phyloP scores from a whole-genome alignment of 2,329 filamentous ascomycete species.

The Pseudogymnoascus pannorum region DNA sequence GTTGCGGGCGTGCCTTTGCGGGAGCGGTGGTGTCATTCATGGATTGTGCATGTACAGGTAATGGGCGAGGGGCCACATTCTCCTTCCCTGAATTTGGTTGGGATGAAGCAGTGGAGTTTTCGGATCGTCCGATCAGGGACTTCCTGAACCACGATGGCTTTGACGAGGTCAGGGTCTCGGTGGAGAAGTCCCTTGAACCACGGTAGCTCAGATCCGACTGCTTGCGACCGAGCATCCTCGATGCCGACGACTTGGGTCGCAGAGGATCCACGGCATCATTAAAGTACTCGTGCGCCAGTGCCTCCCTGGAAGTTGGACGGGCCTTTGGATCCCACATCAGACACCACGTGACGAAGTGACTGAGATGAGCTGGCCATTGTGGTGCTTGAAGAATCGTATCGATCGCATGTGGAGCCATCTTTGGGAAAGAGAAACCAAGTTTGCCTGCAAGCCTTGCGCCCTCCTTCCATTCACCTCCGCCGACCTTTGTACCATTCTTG shows the following conservation, averaged over 20 bases:
- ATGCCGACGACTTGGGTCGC: conserved; percentile 82
- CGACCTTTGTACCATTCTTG: conserved; percentile 77
- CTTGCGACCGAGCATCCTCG: conserved; percentile 79
- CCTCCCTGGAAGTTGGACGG: conserved; percentile 85
- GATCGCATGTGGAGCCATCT: conserved; percentile 97
- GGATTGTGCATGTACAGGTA: conserved; percentile 36
- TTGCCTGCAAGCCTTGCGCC: conserved; percentile 88
- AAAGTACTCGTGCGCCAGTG: conserved; percentile 94
- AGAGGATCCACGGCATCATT: conserved; percentile 84
- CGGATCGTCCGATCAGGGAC: conserved; percentile 77
- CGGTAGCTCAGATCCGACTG: conserved; percentile 73
- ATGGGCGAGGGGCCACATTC: conserved; percentile 40
- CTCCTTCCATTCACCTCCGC: conserved; percentile 96
- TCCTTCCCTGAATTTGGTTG: conserved; percentile 36
- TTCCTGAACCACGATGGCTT: conserved; percentile 98
- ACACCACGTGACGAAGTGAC: conserved; percentile 96
- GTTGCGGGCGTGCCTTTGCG: conserved; percentile 41
- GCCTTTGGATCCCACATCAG: conserved; percentile 96
- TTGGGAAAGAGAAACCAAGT: conserved; percentile 96
- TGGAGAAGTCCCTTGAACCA: conserved; percentile 52
- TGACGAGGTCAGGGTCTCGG: conserved; percentile 50
- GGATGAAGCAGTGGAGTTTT: conserved; percentile 55
- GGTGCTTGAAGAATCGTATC: conserved; percentile 86
- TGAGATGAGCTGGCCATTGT: conserved; percentile 83
- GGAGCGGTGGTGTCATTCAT: conserved; percentile 34